These are phyloP conservation scores for Piloderma croceum DNA, from an alignment of 768 basidiomycete species.

Conservation along the genomic window DNA sequence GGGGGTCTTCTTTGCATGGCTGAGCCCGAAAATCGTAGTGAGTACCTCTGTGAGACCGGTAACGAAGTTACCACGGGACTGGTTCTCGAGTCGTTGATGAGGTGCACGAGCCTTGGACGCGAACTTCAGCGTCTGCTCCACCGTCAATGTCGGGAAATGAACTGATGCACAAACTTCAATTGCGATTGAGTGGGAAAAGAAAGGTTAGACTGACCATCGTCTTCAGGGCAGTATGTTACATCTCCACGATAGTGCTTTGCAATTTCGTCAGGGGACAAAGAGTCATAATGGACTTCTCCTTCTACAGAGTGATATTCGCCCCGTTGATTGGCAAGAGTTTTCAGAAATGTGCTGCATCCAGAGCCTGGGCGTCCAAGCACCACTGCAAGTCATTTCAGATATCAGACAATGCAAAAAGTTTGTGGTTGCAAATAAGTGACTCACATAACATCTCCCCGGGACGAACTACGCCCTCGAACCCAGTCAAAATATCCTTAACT, in stretches of 20 bases:
- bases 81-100: conserved; percentile 38
- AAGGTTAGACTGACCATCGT: no score
- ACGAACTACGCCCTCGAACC: conserved; percentile 50
- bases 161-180: no score
- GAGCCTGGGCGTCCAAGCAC: conserved; percentile 83
- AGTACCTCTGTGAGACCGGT: conserved; percentile 49
- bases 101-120: conserved; percentile 68
- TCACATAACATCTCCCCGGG: conserved; percentile 67
- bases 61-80: conserved; percentile 39
- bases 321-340: conserved; percentile 72
- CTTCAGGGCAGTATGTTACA: conserved; percentile 76
- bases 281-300: conserved; percentile 73
- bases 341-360: conserved; percentile 81
- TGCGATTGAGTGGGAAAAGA: no score
- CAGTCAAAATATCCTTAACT: conserved; percentile 46
- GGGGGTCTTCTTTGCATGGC: conserved; percentile 63
- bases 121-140: conserved; percentile 68
- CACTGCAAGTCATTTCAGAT: conserved; percentile 51
- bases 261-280: conserved; percentile 62
- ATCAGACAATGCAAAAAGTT: background rate
- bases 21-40: conserved; percentile 69
- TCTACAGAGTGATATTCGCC: conserved; percentile 60
- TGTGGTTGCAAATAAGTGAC: conserved; percentile 22
- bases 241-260: conserved; percentile 67
- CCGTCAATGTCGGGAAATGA: conserved; percentile 81